These are phyloP conservation scores for Oenanthe sinensis DNA, from an alignment of 129 eudicot species.

Conservation along the genomic window DNA sequence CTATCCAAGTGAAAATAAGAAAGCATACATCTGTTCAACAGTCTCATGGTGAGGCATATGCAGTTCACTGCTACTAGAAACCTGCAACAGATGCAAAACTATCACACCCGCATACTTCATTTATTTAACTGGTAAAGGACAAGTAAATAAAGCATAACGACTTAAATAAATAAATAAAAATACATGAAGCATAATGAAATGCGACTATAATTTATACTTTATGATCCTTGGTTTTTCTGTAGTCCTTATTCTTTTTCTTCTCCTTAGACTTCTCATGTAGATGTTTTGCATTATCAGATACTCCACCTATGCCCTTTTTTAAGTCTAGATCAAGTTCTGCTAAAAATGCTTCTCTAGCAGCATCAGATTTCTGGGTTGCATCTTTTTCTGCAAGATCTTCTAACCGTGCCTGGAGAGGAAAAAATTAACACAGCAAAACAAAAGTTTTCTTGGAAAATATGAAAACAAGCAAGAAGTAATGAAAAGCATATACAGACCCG, in stretches of 20 bases:
- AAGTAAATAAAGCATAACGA: not conserved
- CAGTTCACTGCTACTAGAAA: conserved; percentile 30
- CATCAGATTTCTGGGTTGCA: conserved; percentile 95
- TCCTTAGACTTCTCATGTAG: conserved; percentile 69
- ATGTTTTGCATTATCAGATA: conserved; percentile 46
- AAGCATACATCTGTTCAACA: conserved; percentile 38
- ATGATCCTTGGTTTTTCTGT: conserved; percentile 57
- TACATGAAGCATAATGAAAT: not conserved
- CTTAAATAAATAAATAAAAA: not conserved
- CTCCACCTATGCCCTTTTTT: conserved; percentile 39
- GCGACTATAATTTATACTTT: conserved; percentile 39
- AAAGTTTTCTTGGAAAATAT: not conserved
- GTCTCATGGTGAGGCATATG: conserved; percentile 28
- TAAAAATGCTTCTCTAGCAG: conserved; percentile 94
- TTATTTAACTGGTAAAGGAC: not conserved
- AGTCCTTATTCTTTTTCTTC: conserved; percentile 66
- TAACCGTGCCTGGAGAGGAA: conserved; percentile 54
- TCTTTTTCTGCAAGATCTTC: conserved; percentile 97
- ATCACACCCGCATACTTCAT: not conserved
- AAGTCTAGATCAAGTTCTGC: conserved; percentile 95
- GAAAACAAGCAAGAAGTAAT: not conserved
- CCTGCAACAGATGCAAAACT: conserved; percentile 35
- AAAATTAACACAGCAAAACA: not conserved
- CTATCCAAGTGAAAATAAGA: not conserved
- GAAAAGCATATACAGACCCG: conserved; percentile 52